Base-by-base conservation (phyloP, 208 protist species). In the Porcisia hertigi region DNA sequence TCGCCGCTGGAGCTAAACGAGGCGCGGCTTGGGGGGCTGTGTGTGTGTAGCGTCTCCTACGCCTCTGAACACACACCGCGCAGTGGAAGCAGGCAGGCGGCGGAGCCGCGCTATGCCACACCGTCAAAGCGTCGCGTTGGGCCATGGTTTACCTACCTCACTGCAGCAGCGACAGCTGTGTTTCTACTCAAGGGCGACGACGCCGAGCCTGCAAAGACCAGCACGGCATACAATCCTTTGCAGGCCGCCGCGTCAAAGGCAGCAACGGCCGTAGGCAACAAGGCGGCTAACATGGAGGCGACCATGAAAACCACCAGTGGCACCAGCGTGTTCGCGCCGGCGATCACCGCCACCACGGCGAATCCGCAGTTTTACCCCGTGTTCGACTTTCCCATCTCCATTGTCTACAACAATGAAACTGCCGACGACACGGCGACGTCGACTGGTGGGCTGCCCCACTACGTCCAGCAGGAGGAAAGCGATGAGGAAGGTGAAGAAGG, bases 131-230 rank as follows among this genome's bases (percentile, higher is more conserved):
- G 57, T 7, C 78, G 78, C 8, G 82, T 93, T 0, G 89, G 92
- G 12, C 89, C 92, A 55, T 96, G 92, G 92, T 92, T 89, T 69
- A 75, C 80, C 58, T 90, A 89, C 76, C 77, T 83, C 12, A 83
- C 88, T 9, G 84, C 84, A 20, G 85, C 83, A 23, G 67, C 72
- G 30, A 79, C 79, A 4, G 65, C 65, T 43, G 63, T 57, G 53
- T 74, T 76, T 39, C 65, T 76, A 12, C 62, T 30, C 2, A 62
- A 81, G 67, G 82, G 75, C 52, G 74, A 57, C n/a, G 63, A 58
- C 52, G 45, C 52, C 18, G 59, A 67, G 12, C 49, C 41, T 18
- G 34, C 53, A 34, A 70, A 47, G 71, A 14, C 25, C 41, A 23
- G n/a, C 23, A 59, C 59, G 9, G 66, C 7, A 23, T 25, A 66